Evolutionary conservation across 345 rosid species (phyloP).

Genomic region (Aegle marmelos): DNA sequence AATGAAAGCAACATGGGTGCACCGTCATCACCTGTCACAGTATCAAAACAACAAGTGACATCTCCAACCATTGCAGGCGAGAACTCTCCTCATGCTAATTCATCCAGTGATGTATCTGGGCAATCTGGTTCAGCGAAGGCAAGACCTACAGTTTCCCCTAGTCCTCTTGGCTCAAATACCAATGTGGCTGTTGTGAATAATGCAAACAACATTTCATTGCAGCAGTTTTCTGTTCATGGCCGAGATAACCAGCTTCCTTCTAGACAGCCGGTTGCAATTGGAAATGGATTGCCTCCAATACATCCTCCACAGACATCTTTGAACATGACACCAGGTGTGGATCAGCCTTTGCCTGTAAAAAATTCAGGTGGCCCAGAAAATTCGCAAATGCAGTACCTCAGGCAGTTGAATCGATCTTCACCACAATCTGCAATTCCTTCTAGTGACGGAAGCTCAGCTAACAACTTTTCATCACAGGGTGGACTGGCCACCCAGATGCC

Average conservation of each 20-base stretch:
- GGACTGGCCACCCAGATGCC: slow-evolving; percentile 52
- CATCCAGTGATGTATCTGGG: slow-evolving; percentile 73
- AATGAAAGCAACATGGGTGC: slow-evolving; percentile 51
- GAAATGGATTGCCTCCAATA: slow-evolving; percentile 73
- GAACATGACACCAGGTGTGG: slow-evolving; percentile 46
- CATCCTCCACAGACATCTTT: slow-evolving; percentile 63
- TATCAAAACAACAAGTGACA: slow-evolving; percentile 67
- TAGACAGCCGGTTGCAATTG: slow-evolving; percentile 46
- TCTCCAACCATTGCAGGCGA: slow-evolving; percentile 67
- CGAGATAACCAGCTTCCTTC: slow-evolving; percentile 65
- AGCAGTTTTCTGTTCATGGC: slow-evolving; percentile 56
- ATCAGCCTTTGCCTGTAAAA: slow-evolving; percentile 57
- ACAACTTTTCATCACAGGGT: slow-evolving; percentile 41
- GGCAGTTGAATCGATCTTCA: slow-evolving; percentile 60
- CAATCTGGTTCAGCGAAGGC: slow-evolving; percentile 73
- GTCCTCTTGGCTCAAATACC: slow-evolving; percentile 57
- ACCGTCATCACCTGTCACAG: slow-evolving; percentile 53
- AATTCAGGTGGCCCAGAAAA: slow-evolving; percentile 48
- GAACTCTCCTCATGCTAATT: slow-evolving; percentile 72
- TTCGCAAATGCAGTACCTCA: slow-evolving; percentile 58
- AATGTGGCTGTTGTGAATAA: slow-evolving; percentile 43
- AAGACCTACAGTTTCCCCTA: slow-evolving; percentile 44
- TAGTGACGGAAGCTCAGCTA: slow-evolving; percentile 42
- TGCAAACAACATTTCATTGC: slow-evolving; percentile 44
- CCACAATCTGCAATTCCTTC: slow-evolving; percentile 52